These are phyloP conservation scores for Cucurbita moschata DNA, from an alignment of 306 rosid genomes.

Conservation along the genomic window DNA sequence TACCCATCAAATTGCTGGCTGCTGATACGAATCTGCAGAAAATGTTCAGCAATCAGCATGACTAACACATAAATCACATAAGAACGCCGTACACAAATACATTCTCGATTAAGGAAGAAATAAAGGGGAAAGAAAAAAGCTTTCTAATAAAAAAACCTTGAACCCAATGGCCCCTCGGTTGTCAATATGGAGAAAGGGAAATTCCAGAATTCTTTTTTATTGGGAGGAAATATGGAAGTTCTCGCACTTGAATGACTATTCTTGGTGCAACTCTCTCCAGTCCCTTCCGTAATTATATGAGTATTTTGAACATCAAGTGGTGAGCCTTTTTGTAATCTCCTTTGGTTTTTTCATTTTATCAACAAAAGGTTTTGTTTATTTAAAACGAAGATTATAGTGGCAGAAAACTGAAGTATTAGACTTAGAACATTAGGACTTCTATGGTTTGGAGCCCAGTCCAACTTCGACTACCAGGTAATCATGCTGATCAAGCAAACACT, in stretches of 20 bases:
- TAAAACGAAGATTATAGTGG: background rate
- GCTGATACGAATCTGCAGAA: background rate
- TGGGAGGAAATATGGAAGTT: background rate
- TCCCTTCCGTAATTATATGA: background rate
- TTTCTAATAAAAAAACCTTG: background rate
- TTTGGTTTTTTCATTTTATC: background rate
- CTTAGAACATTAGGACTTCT: background rate
- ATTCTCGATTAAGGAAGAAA: background rate
- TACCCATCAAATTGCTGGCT: constrained; percentile 8
- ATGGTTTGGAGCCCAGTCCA: background rate
- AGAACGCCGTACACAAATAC: background rate
- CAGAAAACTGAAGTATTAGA: background rate
- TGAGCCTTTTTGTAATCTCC: background rate
- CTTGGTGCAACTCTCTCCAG: background rate
- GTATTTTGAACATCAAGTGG: background rate
- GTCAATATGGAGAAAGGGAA: background rate
- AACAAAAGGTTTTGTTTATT: background rate
- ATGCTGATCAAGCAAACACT: background rate
- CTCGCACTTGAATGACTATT: background rate
- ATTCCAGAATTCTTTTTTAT: background rate
- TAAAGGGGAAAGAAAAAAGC: background rate
- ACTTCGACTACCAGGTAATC: background rate
- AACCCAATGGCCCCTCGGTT: background rate
- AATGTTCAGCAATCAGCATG: constrained; percentile 6
- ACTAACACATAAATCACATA: background rate